A percentile compares a stretch with the other conserved stretches of the same genome.
Conservation (phyloP, 2,329 filamentous ascomycete species). For the Epichloe uncinata region DNA sequence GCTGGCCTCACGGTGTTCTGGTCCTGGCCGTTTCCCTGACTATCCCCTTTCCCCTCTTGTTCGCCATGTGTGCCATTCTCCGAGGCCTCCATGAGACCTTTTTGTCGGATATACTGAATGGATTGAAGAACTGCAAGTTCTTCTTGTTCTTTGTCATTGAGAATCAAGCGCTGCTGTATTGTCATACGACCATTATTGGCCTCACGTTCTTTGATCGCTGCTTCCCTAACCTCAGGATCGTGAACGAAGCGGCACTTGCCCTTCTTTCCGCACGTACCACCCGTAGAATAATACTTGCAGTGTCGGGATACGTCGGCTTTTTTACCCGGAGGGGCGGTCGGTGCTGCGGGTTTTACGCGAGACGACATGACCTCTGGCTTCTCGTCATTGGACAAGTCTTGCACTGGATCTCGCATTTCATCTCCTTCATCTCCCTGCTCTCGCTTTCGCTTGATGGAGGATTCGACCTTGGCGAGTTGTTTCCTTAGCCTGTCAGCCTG, state of each 20-base stretch:
- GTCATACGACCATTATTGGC: slow-evolving; percentile 53
- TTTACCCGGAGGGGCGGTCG: slow-evolving; percentile 33
- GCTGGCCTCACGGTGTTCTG: slow-evolving; percentile 1
- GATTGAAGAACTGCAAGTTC: slow-evolving; percentile 53
- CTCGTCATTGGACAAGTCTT: slow-evolving; percentile 42
- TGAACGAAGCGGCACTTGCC: slow-evolving; percentile 64
- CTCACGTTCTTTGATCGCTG: slow-evolving; percentile 49
- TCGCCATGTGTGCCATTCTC: slow-evolving; percentile 5
- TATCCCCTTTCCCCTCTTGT: slow-evolving; percentile 7
- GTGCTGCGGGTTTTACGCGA: slow-evolving; percentile 21
- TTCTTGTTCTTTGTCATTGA: slow-evolving; percentile 57
- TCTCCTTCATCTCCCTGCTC: slow-evolving; percentile 55
- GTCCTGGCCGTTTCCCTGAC: slow-evolving; percentile 8
- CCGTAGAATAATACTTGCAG: slow-evolving; percentile 59
- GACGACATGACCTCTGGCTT: slow-evolving; percentile 45
- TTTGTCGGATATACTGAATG: slow-evolving; percentile 50
- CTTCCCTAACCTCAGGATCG: slow-evolving; percentile 48
- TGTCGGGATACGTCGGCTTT: slow-evolving; percentile 50
- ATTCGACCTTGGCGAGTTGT: slow-evolving; percentile 58
- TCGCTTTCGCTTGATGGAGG: slow-evolving; percentile 54
- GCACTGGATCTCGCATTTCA: slow-evolving; percentile 44
- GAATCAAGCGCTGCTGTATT: slow-evolving; percentile 48
- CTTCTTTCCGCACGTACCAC: slow-evolving; percentile 57
- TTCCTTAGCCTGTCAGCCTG: slow-evolving; percentile 49
- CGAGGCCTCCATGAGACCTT: slow-evolving; percentile 32